Conservation (phyloP, 2,329 filamentous ascomycete genomes). For the Rugonectria rugulosa region DNA sequence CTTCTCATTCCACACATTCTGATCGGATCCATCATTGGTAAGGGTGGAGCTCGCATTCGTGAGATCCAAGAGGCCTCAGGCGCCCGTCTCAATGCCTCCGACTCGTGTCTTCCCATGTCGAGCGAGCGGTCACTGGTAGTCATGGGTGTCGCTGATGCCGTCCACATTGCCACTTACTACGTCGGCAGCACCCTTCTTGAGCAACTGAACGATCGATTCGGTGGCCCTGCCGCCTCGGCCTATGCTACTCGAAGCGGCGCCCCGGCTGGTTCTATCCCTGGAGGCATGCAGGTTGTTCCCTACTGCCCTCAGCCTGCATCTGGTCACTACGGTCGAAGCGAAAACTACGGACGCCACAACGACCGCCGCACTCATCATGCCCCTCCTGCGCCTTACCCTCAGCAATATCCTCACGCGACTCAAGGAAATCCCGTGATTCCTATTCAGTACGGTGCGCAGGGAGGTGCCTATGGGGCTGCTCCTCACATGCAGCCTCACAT, state of each 20-base stretch:
- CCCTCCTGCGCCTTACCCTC: conserved; percentile 74
- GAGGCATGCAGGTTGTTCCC: conserved; percentile 98
- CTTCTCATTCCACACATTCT: conserved; percentile 95
- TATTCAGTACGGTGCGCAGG: conserved; percentile 82
- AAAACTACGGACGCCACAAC: conserved; percentile 80
- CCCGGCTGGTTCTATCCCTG: conserved; percentile 90
- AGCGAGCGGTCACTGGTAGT: conserved; percentile 98
- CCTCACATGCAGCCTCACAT: conserved; percentile 78
- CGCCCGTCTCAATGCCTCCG: conserved; percentile 94
- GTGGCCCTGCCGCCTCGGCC: conserved; percentile 94
- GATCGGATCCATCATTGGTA: conserved; percentile 98
- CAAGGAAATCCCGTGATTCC: conserved; percentile 69
- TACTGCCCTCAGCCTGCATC: conserved; percentile 93
- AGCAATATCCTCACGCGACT: conserved; percentile 74
- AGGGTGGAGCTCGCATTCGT: conserved; percentile 92
- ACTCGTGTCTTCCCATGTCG: conserved; percentile 91
- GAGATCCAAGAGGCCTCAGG: conserved; percentile 99
- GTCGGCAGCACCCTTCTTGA: conserved; percentile 97
- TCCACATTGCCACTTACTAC: conserved; percentile 99
- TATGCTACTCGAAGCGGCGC: conserved; percentile 95
- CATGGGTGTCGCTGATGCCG: conserved; percentile 95
- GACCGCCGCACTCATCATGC: conserved; percentile 78
- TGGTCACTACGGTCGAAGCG: conserved; percentile 90
- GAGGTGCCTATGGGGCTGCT: conserved; percentile 78
- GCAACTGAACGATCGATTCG: conserved; percentile 95